These are phyloP conservation scores for Rosa chinensis DNA, from an alignment of 306 rosid genomes.

Conservation along the genomic window DNA sequence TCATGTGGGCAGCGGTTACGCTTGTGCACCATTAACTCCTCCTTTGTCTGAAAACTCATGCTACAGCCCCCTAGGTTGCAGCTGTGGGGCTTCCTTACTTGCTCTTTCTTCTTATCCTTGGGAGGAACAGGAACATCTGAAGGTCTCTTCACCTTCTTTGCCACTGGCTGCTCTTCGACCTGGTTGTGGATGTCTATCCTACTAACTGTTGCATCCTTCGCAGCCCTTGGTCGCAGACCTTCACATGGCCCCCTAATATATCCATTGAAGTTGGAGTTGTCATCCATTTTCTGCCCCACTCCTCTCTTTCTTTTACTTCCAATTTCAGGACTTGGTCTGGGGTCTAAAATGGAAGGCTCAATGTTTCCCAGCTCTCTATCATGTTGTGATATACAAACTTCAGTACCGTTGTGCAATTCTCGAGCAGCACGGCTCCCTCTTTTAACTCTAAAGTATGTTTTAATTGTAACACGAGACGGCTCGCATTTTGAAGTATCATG, in stretches of 20 bases:
- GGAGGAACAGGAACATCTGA: constrained; percentile 33
- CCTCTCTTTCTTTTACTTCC: constrained; percentile 52
- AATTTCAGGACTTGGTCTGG: constrained; percentile 30
- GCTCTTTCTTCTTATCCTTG: constrained; percentile 48
- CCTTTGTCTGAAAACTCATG: constrained; percentile 75
- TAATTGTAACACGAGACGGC: constrained; percentile 29
- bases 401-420: constrained; percentile 21
- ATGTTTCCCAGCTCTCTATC: constrained; percentile 34
- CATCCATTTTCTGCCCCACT: constrained; percentile 40
- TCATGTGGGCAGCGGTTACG: constrained; percentile 79
- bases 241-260: constrained; percentile 89
- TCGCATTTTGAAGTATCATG: constrained; percentile 21
- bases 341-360: constrained; percentile 33
- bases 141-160: constrained; percentile 45
- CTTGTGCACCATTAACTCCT: constrained; percentile 69
- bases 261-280: constrained; percentile 31
- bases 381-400: constrained; percentile 41
- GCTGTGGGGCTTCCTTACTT: constrained; percentile 40
- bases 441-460: constrained; percentile 42
- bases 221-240: constrained; percentile 76
- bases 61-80: constrained; percentile 85
- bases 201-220: constrained; percentile 38
- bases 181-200: constrained; percentile 27
- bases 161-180: constrained; percentile 40
- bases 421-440: constrained; percentile 26